phyloP scores from a whole-genome alignment of 2,329 filamentous ascomycete genomes.

The Alternaria ethzedia region DNA sequence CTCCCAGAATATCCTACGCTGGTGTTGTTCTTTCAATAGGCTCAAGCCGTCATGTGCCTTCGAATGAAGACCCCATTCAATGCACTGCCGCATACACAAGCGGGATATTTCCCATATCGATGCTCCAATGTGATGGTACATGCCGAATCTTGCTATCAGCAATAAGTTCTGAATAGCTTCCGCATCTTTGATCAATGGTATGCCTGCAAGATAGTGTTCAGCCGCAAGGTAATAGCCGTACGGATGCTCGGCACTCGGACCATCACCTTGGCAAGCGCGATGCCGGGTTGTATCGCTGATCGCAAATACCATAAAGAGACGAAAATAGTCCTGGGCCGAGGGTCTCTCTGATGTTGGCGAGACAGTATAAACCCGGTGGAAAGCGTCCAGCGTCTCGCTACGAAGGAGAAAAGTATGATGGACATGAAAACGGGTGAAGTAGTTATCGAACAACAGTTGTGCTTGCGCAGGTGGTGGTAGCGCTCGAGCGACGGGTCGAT shows the following conservation, averaged over 20 bases:
- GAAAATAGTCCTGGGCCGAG: not conserved
- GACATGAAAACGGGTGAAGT: not conserved
- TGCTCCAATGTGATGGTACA: constrained; percentile 52
- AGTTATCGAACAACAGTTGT: not conserved
- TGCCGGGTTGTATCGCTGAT: constrained; percentile 18
- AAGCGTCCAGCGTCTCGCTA: not conserved
- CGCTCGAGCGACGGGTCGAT: constrained; percentile 3
- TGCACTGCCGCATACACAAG: constrained; percentile 51
- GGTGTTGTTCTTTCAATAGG: constrained; percentile 46
- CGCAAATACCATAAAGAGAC: not conserved
- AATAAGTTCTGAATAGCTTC: constrained; percentile 51
- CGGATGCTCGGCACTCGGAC: constrained; percentile 44
- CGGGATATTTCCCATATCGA: constrained; percentile 53
- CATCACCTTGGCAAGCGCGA: constrained; percentile 35
- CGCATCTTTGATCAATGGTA: constrained; percentile 42
- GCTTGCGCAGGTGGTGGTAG: not conserved
- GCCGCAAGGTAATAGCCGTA: constrained; percentile 52
- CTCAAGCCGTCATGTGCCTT: constrained; percentile 3
- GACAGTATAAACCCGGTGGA: not conserved
- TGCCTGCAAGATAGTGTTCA: constrained; percentile 37
- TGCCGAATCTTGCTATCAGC: constrained; percentile 51
- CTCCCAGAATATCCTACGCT: constrained; percentile 54
- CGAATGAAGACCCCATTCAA: constrained; percentile 48
- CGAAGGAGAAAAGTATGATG: not conserved
- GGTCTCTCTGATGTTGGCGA: not conserved